phyloP scores from a whole-genome alignment of 2,329 filamentous ascomycete genomes.

The Coniosporium tulheliwenetii region DNA sequence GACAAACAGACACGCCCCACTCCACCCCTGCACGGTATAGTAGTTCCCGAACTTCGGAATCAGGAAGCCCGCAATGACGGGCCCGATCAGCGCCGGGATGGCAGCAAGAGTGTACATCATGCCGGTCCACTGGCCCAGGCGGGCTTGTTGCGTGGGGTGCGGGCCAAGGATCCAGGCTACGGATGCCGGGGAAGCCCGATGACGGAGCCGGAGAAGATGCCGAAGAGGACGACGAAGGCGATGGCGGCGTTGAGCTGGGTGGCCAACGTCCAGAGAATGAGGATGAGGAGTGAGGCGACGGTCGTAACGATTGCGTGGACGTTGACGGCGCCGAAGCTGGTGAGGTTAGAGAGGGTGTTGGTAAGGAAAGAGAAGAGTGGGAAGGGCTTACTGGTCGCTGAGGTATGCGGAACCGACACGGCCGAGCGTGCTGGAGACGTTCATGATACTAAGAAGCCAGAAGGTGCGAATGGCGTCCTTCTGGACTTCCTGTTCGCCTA shows the following conservation, averaged over 20 bases:
- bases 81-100: conserved; percentile 28
- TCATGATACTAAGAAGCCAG: conserved; percentile 35
- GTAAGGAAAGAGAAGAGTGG: background rate
- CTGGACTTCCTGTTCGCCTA: conserved; percentile 6
- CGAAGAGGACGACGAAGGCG: conserved; percentile 32
- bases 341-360: background rate
- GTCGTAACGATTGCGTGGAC: conserved; percentile 28
- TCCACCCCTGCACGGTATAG: conserved; percentile 31
- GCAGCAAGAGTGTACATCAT: conserved; percentile 36
- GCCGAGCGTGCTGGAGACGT: conserved; percentile 30
- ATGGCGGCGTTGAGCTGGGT: conserved; percentile 22
- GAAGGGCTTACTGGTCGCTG: conserved; percentile 19
- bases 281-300: conserved; percentile 24
- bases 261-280: conserved; percentile 28
- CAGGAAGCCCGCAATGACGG: conserved; percentile 30
- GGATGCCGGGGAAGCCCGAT: conserved; percentile 35
- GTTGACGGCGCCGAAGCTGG: conserved; percentile 24
- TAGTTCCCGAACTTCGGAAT: conserved; percentile 24
- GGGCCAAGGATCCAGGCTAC: conserved; percentile 28
- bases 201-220: conserved; percentile 31
- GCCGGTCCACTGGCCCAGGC: conserved; percentile 35
- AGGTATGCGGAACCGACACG: conserved; percentile 28
- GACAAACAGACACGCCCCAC: conserved; percentile 24
- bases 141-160: conserved; percentile 14
- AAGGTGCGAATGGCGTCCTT: conserved; percentile 26